A percentile compares a stretch with the other conserved stretches of the same genome.
These are phyloP conservation scores for Termitomyces sp. DNA, from an alignment of 768 basidiomycete genomes.

Conservation along the genomic window DNA sequence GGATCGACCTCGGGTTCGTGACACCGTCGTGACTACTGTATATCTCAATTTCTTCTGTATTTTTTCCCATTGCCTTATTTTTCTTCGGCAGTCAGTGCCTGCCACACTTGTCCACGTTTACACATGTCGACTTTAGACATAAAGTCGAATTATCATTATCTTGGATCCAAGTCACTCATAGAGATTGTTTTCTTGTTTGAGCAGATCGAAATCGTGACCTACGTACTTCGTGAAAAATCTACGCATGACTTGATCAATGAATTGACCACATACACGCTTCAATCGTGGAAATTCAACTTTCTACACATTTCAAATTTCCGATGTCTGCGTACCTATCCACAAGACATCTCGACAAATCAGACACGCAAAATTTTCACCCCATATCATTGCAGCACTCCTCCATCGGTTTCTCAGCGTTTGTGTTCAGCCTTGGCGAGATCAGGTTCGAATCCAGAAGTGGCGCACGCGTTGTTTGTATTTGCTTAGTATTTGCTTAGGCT, in stretches of 20 bases:
- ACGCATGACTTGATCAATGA: not conserved
- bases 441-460: conserved; percentile 1
- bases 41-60: conserved; percentile 6
- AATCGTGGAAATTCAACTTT: not conserved
- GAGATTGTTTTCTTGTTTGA: not conserved
- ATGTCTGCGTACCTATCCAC: not conserved
- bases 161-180: not conserved
- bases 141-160: not conserved
- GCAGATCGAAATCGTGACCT: not conserved
- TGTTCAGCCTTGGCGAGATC: not conserved
- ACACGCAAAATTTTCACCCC: not conserved
- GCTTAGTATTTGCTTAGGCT: conserved; percentile 5
- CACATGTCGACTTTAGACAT: not conserved
- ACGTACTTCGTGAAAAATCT: not conserved
- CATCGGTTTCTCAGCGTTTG: not conserved
- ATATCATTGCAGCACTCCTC: not conserved
- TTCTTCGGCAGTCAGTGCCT: not conserved
- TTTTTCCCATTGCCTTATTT: conserved; percentile 7
- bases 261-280: not conserved
- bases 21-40: conserved; percentile 14
- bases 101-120: too few relatives aligned
- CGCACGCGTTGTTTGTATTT: conserved; percentile 8
- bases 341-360: not conserved
- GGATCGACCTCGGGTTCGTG: conserved; percentile 10
- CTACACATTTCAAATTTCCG: not conserved